Evolutionary conservation across 306 rosid genomes (phyloP).

Genomic region (Bauhinia variegata): DNA sequence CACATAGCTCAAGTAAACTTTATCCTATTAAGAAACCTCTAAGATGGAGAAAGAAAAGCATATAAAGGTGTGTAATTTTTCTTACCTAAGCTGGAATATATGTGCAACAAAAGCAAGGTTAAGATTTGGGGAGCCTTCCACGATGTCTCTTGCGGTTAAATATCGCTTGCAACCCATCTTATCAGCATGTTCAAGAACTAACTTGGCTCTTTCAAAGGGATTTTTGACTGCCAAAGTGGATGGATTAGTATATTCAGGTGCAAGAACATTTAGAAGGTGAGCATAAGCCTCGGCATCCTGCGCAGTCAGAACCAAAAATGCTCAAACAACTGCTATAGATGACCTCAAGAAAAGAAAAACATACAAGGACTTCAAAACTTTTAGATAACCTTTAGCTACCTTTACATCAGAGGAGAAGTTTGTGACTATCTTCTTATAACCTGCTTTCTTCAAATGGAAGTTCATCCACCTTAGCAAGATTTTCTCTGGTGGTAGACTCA

Average conservation of each 20-base stretch:
- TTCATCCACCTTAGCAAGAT: conserved; percentile 96
- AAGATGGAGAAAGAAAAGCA: conserved; percentile 1
- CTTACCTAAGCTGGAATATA: conserved; percentile 93
- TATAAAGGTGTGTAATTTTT: background rate
- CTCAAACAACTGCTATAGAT: conserved; percentile 25
- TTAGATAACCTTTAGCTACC: conserved; percentile 48
- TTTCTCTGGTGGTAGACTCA: conserved; percentile 96
- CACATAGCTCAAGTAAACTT: too few relatives aligned
- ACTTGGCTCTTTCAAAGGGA: conserved; percentile 79
- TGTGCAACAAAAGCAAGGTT: conserved; percentile 98
- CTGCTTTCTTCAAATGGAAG: conserved; percentile 87
- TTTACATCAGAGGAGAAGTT: conserved; percentile 95
- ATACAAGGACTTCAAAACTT: background rate
- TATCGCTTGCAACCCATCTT: conserved; percentile 97
- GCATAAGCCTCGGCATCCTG: conserved; percentile 98
- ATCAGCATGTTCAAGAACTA: conserved; percentile 90
- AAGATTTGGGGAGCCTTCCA: conserved; percentile 98
- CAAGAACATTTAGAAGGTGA: conserved; percentile 87
- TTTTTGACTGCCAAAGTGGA: conserved; percentile 72
- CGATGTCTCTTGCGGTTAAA: conserved; percentile 86
- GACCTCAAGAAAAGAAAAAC: conserved; percentile 26
- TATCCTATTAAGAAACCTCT: background rate
- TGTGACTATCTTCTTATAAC: conserved; percentile 70
- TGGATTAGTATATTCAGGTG: conserved; percentile 83
- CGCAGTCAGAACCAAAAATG: conserved; percentile 31